Evolutionary conservation across 106 monocot genomes (phyloP).

Genomic region (Allium cepa): DNA sequence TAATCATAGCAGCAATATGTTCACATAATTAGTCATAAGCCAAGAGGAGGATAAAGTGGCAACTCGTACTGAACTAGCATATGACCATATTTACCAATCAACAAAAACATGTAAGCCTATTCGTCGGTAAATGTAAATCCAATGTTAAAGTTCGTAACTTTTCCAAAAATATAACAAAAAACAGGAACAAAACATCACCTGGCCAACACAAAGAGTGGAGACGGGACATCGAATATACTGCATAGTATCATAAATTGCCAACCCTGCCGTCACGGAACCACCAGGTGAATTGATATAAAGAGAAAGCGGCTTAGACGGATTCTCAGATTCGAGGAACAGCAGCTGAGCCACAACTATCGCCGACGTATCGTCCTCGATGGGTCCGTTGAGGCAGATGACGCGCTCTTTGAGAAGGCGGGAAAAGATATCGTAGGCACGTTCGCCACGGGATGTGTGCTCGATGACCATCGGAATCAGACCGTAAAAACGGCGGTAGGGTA

Average conservation of each 20-base stretch:
- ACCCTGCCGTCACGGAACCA: constrained; percentile 79
- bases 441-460: constrained; percentile 93
- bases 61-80: too few relatives aligned
- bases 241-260: constrained; percentile 93
- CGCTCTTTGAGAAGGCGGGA: constrained; percentile 93
- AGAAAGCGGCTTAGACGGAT: constrained; percentile 82
- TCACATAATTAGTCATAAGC: too few relatives aligned
- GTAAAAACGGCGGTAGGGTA: constrained; percentile 15
- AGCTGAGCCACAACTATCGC: constrained; percentile 88
- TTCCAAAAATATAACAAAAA: too few relatives aligned
- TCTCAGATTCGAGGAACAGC: constrained; percentile 92
- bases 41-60: too few relatives aligned
- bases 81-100: too few relatives aligned
- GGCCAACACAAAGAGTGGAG: constrained; percentile 69
- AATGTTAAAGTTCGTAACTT: too few relatives aligned
- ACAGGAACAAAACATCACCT: not conserved
- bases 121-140: too few relatives aligned
- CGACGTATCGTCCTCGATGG: constrained; percentile 74
- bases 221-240: constrained; percentile 93
- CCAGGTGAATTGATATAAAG: constrained; percentile 97
- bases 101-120: too few relatives aligned
- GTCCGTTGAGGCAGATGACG: constrained; percentile 84
- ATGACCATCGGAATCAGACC: constrained; percentile 93
- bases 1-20: too few relatives aligned
- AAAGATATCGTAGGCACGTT: constrained; percentile 99